These are phyloP conservation scores for Yamadazyma conglobata DNA, from an alignment of 1,139 yeast genomes.

Conservation along the genomic window DNA sequence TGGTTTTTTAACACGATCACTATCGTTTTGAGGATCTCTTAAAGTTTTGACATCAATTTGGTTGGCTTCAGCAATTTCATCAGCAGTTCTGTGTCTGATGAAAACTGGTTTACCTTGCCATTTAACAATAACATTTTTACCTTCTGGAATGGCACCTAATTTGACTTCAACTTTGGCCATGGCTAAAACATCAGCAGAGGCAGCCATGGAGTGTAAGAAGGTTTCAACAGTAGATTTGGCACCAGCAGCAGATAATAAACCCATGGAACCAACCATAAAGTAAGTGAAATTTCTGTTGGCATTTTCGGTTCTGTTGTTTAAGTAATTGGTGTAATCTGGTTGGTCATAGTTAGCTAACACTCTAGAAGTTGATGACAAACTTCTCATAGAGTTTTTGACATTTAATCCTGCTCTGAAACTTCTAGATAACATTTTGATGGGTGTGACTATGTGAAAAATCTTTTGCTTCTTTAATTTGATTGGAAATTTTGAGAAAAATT, in stretches of 20 bases:
- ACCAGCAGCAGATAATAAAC: conserved; percentile 90
- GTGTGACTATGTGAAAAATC: conserved; percentile 7
- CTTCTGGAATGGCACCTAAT: conserved; percentile 91
- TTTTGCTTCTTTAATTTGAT: conserved; percentile 7
- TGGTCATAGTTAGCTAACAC: conserved; percentile 78
- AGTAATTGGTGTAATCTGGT: conserved; percentile 84
- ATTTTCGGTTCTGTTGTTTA: conserved; percentile 70
- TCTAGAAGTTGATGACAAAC: conserved; percentile 46
- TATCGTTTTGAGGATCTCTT: conserved; percentile 93
- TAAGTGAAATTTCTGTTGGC: conserved; percentile 84
- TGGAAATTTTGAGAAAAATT: conserved; percentile 14
- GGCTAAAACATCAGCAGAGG: conserved; percentile 98
- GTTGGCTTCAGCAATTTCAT: conserved; percentile 94
- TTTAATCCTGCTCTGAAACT: conserved; percentile 48
- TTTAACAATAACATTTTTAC: conserved; percentile 96
- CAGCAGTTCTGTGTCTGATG: conserved; percentile 96
- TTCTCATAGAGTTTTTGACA: conserved; percentile 21
- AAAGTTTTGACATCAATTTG: conserved; percentile 65
- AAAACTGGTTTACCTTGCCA: conserved; percentile 99
- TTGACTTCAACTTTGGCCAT: conserved; percentile 99
- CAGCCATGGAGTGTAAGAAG: conserved; percentile 90
- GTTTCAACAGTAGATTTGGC: conserved; percentile 98
- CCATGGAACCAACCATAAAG: conserved; percentile 97
- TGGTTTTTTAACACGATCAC: conserved; percentile 94
- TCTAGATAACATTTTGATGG: conserved; percentile 14